Conservation (phyloP, 495 filamentous ascomycete genomes). For the Aspergillus nidulans region DNA sequence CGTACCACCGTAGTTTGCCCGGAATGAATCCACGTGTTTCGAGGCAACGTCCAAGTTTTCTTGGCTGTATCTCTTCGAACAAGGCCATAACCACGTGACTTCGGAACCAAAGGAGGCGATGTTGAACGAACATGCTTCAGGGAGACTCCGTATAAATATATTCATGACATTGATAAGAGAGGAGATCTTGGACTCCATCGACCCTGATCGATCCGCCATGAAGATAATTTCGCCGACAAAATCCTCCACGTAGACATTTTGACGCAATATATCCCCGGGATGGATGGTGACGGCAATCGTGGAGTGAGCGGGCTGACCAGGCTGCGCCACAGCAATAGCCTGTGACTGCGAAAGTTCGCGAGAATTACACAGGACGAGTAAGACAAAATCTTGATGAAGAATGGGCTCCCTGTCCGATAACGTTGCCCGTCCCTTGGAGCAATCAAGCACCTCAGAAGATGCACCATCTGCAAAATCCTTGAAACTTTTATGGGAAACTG, state of each 20-base stretch:
- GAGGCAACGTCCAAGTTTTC: neutral
- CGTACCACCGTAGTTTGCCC: conserved; percentile 14
- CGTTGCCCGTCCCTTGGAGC: too few relatives aligned
- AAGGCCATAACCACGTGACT: conserved; percentile 7
- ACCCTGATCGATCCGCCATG: conserved; percentile 21
- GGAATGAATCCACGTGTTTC: conserved; percentile 3
- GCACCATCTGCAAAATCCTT: too few relatives aligned
- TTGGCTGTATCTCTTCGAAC: conserved; percentile 6
- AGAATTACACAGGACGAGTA: too few relatives aligned
- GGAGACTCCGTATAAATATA: conserved; percentile 12
- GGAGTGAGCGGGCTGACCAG: too few relatives aligned
- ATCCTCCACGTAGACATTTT: neutral
- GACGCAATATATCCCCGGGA: conserved; percentile 8
- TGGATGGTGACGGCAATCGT: conserved; percentile 8
- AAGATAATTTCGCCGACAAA: conserved; percentile 27
- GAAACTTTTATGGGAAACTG: too few relatives aligned
- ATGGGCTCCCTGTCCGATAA: too few relatives aligned
- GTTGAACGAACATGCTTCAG: conserved; percentile 9
- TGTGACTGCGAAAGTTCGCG: too few relatives aligned
- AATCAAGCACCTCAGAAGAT: too few relatives aligned
- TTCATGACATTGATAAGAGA: conserved; percentile 4
- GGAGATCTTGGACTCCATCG: conserved; percentile 18
- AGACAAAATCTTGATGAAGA: too few relatives aligned
- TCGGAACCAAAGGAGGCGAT: conserved; percentile 10
- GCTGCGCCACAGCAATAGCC: too few relatives aligned